Percentiles rank a stretch among this genome's conserved stretches.
Evolutionary conservation across 2,329 filamentous ascomycete genomes (phyloP).

Genomic region (Capronia coronata): DNA sequence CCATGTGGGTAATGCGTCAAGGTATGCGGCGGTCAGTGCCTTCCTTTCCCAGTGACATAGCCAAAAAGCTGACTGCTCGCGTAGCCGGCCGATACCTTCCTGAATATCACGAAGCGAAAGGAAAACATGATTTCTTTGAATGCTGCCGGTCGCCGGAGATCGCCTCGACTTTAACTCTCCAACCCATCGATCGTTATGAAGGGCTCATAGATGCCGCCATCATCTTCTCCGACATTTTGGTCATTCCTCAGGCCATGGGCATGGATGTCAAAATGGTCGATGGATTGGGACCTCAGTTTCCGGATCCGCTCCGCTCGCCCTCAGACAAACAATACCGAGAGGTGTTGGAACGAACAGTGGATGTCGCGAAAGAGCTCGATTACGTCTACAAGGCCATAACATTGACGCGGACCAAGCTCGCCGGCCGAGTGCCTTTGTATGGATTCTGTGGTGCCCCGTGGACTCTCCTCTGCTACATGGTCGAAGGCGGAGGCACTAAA

Average conservation of each 20-base stretch:
- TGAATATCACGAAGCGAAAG: constrained; percentile 96
- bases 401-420: constrained; percentile 77
- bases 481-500: constrained; percentile 93
- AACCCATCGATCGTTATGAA: constrained; percentile 85
- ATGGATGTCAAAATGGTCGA: constrained; percentile 99
- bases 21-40: constrained; percentile 49
- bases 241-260: constrained; percentile 94
- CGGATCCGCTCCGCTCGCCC: constrained; percentile 70
- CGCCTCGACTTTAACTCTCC: constrained; percentile 85
- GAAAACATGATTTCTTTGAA: constrained; percentile 86
- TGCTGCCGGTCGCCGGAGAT: constrained; percentile 92
- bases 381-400: constrained; percentile 97
- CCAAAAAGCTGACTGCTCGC: constrained; percentile 4
- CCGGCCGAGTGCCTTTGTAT: constrained; percentile 83
- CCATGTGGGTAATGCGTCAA: constrained; percentile 99
- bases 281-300: constrained; percentile 94
- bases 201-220: constrained; percentile 94
- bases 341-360: constrained; percentile 69
- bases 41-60: constrained; percentile 6
- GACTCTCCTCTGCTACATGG: constrained; percentile 98
- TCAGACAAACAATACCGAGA: constrained; percentile 75
- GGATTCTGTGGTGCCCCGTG: constrained; percentile 96
- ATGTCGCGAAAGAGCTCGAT: constrained; percentile 75
- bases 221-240: constrained; percentile 97
- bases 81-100: constrained; percentile 91